phyloP scores from a whole-genome alignment of 1,284 basidiomycete species.

The Microbotryum silenes-acaulis region DNA sequence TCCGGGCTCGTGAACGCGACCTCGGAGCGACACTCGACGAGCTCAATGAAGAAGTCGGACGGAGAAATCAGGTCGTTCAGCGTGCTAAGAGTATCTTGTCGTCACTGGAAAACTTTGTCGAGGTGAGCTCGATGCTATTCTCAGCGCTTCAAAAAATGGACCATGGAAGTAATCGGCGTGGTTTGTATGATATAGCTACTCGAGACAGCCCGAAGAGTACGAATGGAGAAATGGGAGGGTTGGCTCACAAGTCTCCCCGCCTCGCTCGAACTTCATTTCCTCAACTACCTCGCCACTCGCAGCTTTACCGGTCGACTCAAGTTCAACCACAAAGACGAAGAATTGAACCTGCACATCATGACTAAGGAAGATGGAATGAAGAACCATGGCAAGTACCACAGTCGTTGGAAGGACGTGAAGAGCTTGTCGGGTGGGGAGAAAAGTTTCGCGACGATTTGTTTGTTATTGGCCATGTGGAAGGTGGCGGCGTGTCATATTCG shows the following conservation, averaged over 20 bases:
- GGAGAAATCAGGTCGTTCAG: too few species aligned
- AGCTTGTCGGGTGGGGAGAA: constrained; percentile 86
- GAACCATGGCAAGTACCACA: constrained; percentile 57
- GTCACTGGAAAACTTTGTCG: too few species aligned
- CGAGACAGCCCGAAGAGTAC: constrained; percentile 55
- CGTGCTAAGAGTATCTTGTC: too few species aligned
- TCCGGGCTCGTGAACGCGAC: too few species aligned
- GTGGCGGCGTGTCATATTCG: constrained; percentile 86
- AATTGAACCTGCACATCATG: constrained; percentile 46
- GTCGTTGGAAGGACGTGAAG: constrained; percentile 50
- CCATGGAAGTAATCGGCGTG: constrained; percentile 44
- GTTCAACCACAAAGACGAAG: constrained; percentile 68
- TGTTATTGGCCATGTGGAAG: constrained; percentile 90
- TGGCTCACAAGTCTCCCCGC: constrained; percentile 79
- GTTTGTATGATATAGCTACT: constrained; percentile 48
- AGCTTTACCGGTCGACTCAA: constrained; percentile 51
- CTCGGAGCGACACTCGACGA: too few species aligned
- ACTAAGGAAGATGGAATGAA: constrained; percentile 23
- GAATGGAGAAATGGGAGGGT: constrained; percentile 69
- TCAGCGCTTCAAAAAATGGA: constrained; percentile 27
- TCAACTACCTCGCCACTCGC: constrained; percentile 70
- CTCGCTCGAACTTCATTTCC: constrained; percentile 72
- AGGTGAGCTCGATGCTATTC: too few species aligned
- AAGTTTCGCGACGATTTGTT: constrained; percentile 90
- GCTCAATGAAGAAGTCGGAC: too few species aligned